Base-by-base conservation (phyloP, 1,284 basidiomycete genomes). In the Phylloporus sp. region DNA sequence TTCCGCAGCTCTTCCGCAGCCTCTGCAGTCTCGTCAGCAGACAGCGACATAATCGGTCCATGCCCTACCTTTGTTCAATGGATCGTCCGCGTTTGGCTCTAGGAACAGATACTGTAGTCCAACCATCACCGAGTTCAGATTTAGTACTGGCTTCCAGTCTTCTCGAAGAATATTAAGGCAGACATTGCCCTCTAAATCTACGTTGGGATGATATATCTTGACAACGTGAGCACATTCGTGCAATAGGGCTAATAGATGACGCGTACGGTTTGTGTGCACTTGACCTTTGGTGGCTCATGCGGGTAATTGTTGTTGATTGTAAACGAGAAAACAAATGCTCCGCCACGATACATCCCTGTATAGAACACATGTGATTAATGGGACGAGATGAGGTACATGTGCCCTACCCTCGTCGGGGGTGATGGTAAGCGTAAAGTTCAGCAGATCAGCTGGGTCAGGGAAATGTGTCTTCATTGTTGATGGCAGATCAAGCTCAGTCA, bases 111-210 rank as follows among this genome's bases (percentile, higher is more conserved):
- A 99, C 80, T 99, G 97, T 68, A 99, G 83, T 47, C 98, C 98
- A 71, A 99, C 95, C 92, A 98, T 96, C 71, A 99, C 94, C 47
- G 96, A 95, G 80, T 96, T 98, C 66, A 99, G 87, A 81, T 98
- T 99, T 63, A 99, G 86, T 6, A 99, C 98, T 20, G 98, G 98
- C 79, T 99, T 99, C 98, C 98, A 99, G 84, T 99, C 98, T 85
- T 99, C 98, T 80, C 98, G 91, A 68, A 99, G 87, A 76, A 99
- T 99, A 84, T 99, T 99, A 77, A 97, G 80, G 83, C 95, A 97
- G 49, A 99, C 96, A 74, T 98, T 98, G 62, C 97, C 97, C 78
- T 99, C 95, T 45, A 98, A 88, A 81, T 99, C 97, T 60, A 99
- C 91, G 77, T 99, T 99, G 3, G 98, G 98, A 80, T 99, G 98